Evolutionary conservation across 2,329 filamentous ascomycete genomes (phyloP).

Genomic region (Epichloe uncinata): DNA sequence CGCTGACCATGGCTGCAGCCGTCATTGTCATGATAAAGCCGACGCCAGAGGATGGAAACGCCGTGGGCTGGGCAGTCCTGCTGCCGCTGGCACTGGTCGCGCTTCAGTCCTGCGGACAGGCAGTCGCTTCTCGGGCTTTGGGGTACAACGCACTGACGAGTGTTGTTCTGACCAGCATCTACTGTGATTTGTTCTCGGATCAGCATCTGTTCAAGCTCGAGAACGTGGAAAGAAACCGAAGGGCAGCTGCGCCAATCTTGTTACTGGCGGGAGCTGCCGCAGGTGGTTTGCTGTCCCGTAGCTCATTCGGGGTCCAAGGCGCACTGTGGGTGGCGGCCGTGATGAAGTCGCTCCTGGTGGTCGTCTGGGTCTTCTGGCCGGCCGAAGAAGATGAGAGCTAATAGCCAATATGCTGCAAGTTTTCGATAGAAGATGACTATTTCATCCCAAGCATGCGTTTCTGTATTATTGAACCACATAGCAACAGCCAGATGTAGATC

Average conservation of each 20-base stretch:
- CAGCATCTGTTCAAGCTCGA: constrained; percentile 28
- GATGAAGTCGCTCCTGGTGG: constrained; percentile 42
- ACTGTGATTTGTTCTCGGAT: constrained; percentile 68
- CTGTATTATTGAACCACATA: neutral
- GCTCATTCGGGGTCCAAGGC: constrained; percentile 32
- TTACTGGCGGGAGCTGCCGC: constrained; percentile 35
- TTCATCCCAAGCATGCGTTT: neutral
- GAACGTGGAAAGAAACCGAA: constrained; percentile 38
- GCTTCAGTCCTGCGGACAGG: constrained; percentile 68
- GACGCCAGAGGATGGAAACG: constrained; percentile 23
- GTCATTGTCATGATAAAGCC: constrained; percentile 35
- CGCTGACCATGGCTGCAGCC: constrained; percentile 38
- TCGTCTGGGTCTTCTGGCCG: constrained; percentile 51
- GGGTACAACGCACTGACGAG: constrained; percentile 60
- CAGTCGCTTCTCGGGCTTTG: constrained; percentile 58
- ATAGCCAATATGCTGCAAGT: neutral
- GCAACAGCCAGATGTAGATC: neutral
- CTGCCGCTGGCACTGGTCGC: constrained; percentile 56
- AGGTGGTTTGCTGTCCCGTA: constrained; percentile 36
- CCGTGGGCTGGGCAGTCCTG: constrained; percentile 45
- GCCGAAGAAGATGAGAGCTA: constrained; percentile 23
- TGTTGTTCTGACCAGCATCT: constrained; percentile 72
- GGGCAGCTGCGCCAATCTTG: constrained; percentile 34
- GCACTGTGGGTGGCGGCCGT: constrained; percentile 46
- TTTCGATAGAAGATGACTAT: neutral